Conservation (phyloP, 2,329 filamentous ascomycete species). For the Harringtonia lauricola region DNA sequence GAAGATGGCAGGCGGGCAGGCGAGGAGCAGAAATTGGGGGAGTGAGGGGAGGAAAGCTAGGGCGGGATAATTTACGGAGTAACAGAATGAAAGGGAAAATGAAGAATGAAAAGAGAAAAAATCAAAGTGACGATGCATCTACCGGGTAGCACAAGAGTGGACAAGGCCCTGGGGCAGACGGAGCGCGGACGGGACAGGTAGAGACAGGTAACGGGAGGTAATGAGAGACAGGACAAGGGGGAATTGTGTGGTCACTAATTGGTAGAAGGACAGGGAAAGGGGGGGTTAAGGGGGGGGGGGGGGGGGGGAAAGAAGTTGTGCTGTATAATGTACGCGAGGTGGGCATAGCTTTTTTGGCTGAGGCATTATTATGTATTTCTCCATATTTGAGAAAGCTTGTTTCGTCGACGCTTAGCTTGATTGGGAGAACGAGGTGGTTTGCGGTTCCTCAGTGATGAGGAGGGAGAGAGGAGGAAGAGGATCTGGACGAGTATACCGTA, state of each 20-base stretch:
- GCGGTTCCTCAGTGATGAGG: too few species aligned
- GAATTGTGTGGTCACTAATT: neutral
- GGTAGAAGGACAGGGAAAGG: neutral
- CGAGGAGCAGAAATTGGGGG: neutral
- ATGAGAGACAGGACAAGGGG: neutral
- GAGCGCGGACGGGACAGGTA: constrained; percentile 1
- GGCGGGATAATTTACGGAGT: neutral
- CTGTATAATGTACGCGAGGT: too few species aligned
- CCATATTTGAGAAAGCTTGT: too few species aligned
- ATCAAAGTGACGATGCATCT: neutral
- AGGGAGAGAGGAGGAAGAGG: too few species aligned
- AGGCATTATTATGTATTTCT: too few species aligned
- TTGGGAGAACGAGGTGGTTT: too few species aligned
- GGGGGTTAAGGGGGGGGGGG: too few species aligned
- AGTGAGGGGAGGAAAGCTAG: neutral
- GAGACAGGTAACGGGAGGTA: constrained; percentile 2
- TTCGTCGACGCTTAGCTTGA: too few species aligned
- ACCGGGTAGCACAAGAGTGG: neutral
- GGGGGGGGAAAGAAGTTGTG: too few species aligned
- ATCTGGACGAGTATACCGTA: too few species aligned
- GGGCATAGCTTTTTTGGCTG: too few species aligned
- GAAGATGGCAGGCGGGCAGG: neutral
- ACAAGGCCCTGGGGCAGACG: neutral
- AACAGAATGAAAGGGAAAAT: neutral
- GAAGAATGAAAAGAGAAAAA: neutral